A percentile compares a stretch with the other conserved stretches of the same genome.
Conservation (phyloP, 306 rosid species). For the Prunus mira region DNA sequence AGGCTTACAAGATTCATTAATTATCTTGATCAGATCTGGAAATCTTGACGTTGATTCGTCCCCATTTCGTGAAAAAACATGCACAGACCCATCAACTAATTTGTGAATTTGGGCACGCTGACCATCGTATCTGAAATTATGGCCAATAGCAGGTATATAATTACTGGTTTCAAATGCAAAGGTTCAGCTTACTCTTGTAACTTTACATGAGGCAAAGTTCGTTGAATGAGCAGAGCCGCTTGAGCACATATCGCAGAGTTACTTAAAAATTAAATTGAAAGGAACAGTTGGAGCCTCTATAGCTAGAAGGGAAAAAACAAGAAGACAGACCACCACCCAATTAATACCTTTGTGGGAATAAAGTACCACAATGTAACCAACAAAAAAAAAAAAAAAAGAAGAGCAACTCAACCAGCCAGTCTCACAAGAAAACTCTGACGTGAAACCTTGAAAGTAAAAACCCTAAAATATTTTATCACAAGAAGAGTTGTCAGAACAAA, state of each 20-base stretch:
- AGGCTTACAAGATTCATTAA: slow-evolving; percentile 63
- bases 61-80: slow-evolving; percentile 79
- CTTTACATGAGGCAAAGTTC: not conserved
- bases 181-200: not conserved
- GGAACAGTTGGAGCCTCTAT: not conserved
- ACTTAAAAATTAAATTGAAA: slow-evolving; percentile 12
- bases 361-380: not conserved
- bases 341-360: not conserved
- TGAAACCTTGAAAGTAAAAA: not conserved
- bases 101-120: slow-evolving; percentile 97
- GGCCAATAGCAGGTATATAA: not conserved
- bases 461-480: not conserved
- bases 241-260: not conserved
- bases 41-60: slow-evolving; percentile 79
- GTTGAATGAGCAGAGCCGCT: slow-evolving; percentile 3
- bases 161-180: not conserved
- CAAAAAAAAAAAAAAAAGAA: not conserved
- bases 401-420: not conserved
- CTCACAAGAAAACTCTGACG: not conserved
- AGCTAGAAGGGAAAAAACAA: not conserved
- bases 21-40: slow-evolving; percentile 72
- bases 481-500: not conserved
- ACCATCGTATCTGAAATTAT: slow-evolving; percentile 77
- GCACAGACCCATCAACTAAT: slow-evolving; percentile 67
- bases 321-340: not conserved